A percentile compares a stretch with the other conserved stretches of the same genome.
These are phyloP conservation scores for Yarrowia bubula DNA, from an alignment of 805 yeast genomes.

Conservation along the genomic window DNA sequence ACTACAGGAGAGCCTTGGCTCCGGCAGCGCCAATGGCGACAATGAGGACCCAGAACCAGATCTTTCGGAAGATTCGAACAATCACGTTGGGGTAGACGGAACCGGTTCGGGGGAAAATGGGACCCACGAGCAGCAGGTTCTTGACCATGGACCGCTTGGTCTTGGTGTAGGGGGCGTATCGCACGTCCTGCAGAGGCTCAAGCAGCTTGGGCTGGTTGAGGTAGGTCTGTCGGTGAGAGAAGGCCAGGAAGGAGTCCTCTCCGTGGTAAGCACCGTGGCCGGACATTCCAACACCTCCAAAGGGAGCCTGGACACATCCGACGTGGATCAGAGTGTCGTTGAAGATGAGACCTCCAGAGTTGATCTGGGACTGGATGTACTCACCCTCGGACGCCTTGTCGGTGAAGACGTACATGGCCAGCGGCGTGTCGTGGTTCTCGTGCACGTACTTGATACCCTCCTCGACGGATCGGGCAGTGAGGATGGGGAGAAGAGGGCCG, in stretches of 20 bases:
- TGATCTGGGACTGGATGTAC: conserved; percentile 49
- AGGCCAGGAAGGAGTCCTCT: conserved; percentile 57
- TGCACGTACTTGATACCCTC: conserved; percentile 41
- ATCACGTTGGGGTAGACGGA: conserved; percentile 21
- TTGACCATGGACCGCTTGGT: conserved; percentile 35
- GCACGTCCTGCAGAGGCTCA: conserved; percentile 53
- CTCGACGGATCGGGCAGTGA: conserved; percentile 45
- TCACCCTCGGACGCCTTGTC: conserved; percentile 48
- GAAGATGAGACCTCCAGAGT: conserved; percentile 69
- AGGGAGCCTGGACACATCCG: conserved; percentile 67
- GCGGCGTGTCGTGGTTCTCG: conserved; percentile 63
- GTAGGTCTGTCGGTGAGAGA: conserved; percentile 70
- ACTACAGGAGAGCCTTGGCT: conserved; percentile 17
- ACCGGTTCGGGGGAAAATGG: conserved; percentile 27
- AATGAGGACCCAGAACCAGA: conserved; percentile 21
- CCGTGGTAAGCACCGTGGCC: conserved; percentile 87
- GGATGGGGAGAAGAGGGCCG: conserved; percentile 81
- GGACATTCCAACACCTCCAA: conserved; percentile 84
- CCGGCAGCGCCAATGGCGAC: conserved; percentile 20
- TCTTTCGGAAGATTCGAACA: conserved; percentile 25
- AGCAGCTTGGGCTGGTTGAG: conserved; percentile 62
- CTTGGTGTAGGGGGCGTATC: conserved; percentile 61
- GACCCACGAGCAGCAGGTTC: conserved; percentile 14
- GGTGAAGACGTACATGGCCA: conserved; percentile 71
- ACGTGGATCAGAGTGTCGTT: conserved; percentile 74